phyloP scores from a whole-genome alignment of 768 basidiomycete species.

The Termitomyces bulborhizus region DNA sequence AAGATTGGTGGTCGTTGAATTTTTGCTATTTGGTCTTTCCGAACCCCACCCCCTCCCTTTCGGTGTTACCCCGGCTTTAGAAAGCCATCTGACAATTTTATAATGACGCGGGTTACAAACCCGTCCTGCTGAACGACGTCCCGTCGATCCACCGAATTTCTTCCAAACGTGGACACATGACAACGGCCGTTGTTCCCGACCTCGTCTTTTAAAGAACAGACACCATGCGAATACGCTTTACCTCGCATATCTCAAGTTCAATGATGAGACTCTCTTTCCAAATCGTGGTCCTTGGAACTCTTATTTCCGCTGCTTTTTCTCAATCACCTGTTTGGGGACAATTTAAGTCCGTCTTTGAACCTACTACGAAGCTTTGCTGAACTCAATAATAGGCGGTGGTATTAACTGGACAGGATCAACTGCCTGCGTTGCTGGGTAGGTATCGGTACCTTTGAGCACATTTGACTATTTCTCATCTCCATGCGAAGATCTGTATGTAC shows the following conservation, averaged over 20 bases:
- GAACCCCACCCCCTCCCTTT: too few relatives aligned
- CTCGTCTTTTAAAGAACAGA: neutral
- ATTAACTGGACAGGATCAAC: conserved; percentile 36
- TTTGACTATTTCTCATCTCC: neutral
- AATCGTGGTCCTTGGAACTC: conserved; percentile 4
- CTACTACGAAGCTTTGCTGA: neutral
- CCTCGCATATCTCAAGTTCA: neutral
- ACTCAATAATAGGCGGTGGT: conserved; percentile 12
- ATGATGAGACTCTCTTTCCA: neutral
- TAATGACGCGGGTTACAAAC: neutral
- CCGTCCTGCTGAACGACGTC: neutral
- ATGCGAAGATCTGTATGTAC: conserved; percentile 17
- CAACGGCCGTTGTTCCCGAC: neutral
- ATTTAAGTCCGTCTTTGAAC: conserved; percentile 6
- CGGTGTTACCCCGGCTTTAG: neutral
- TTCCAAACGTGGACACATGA: neutral
- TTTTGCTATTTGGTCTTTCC: neutral
- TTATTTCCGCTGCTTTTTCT: conserved; percentile 6
- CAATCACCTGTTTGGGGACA: conserved; percentile 15
- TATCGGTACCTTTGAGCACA: neutral
- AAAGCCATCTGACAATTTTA: neutral
- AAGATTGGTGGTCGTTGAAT: too few relatives aligned
- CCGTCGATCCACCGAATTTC: neutral
- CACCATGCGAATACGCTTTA: neutral
- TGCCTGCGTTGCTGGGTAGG: conserved; percentile 33